Evolutionary conservation across 108 stramenopile genomes (phyloP).

Genomic region (Aurantiochytrium sp.): DNA sequence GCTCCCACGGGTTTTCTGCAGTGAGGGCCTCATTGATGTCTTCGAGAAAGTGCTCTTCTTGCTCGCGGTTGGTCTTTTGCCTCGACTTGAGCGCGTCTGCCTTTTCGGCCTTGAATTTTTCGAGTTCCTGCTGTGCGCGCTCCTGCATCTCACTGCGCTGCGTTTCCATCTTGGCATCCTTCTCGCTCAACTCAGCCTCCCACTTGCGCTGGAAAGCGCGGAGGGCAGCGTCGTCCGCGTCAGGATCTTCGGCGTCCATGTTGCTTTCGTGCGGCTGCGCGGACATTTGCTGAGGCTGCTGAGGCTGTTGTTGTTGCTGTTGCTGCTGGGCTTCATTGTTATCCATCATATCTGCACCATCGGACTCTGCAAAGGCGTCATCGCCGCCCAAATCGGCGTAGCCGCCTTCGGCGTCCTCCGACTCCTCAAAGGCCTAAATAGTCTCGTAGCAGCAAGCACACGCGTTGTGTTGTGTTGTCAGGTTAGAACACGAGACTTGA

Average conservation of each 20-base stretch:
- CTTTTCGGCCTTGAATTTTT: background rate
- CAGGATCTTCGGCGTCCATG: background rate
- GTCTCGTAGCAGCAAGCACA: background rate
- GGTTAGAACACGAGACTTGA: background rate
- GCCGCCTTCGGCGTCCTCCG: background rate
- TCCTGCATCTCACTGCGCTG: background rate
- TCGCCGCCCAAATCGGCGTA: background rate
- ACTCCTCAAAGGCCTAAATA: background rate
- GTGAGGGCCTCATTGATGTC: background rate
- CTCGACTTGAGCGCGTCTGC: background rate
- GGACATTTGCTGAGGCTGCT: background rate
- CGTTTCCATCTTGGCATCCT: background rate
- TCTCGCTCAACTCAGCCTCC: background rate
- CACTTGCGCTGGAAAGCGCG: constrained; percentile 2
- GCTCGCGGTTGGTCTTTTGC: background rate
- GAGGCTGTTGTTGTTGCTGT: background rate
- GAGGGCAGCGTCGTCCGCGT: background rate
- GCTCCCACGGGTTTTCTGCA: constrained; percentile 13
- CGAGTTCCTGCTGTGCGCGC: background rate
- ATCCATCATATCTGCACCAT: background rate
- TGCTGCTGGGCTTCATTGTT: background rate
- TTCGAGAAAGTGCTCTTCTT: background rate
- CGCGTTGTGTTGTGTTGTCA: background rate
- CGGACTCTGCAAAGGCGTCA: background rate
- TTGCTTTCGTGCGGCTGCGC: background rate